phyloP scores from a whole-genome alignment of 2,329 filamentous ascomycete species.

The Triangularia verruculosa region DNA sequence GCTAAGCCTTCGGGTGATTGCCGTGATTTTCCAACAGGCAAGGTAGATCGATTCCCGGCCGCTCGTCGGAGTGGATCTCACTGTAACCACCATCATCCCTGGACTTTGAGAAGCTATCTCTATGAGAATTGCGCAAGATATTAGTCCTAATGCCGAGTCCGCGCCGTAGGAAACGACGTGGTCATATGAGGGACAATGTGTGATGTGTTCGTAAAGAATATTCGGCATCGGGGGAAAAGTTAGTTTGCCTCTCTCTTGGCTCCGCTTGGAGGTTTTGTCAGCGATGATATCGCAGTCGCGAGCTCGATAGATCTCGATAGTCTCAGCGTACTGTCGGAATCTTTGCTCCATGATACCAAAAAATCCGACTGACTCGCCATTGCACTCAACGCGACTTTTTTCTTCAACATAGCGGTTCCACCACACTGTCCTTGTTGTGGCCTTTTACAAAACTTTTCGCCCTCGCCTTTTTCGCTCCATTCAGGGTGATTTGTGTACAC shows the following conservation, averaged over 20 bases:
- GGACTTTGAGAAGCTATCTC: background rate
- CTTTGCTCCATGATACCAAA: background rate
- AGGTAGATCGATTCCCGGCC: background rate
- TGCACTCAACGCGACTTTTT: background rate
- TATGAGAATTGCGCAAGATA: background rate
- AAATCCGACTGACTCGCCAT: background rate
- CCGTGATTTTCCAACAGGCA: background rate
- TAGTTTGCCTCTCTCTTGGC: background rate
- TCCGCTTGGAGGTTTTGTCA: background rate
- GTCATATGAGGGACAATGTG: background rate
- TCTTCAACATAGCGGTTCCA: background rate
- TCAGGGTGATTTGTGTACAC: background rate
- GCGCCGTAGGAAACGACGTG: background rate
- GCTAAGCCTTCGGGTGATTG: conserved; percentile 4
- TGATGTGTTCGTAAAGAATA: too few relatives aligned
- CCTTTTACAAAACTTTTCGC: background rate
- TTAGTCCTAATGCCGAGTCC: background rate
- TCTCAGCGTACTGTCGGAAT: background rate
- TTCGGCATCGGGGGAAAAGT: background rate
- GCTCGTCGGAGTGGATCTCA: background rate
- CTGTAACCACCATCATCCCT: background rate
- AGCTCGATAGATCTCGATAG: background rate
- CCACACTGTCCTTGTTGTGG: background rate
- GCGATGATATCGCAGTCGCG: background rate
- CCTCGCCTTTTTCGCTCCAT: background rate